A percentile compares a stretch with the other conserved stretches of the same genome.
phyloP scores from a whole-genome alignment of 768 basidiomycete species.

The Chalciporus chontae region DNA sequence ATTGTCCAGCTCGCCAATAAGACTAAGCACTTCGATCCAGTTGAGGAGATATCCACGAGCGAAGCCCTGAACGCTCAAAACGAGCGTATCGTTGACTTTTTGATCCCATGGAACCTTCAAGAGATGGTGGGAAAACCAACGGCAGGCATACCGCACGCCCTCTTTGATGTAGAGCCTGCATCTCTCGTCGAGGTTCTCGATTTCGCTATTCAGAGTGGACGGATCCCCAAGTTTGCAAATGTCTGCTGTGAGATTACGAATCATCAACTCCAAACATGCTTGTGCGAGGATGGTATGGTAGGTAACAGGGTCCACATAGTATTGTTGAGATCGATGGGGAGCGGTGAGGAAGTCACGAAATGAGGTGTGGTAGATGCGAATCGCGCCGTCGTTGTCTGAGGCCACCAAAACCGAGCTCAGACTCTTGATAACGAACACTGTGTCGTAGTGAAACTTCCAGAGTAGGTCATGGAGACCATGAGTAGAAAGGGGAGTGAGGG shows the following conservation, averaged over 20 bases:
- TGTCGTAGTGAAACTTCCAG: conserved; percentile 5
- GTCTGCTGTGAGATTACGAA: conserved; percentile 10
- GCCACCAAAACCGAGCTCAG: conserved; percentile 15
- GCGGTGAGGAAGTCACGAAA: conserved; percentile 21
- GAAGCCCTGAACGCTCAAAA: conserved; percentile 11
- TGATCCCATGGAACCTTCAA: conserved; percentile 8
- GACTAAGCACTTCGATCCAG: conserved; percentile 21
- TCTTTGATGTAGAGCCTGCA: conserved; percentile 12
- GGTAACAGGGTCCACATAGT: conserved; percentile 8
- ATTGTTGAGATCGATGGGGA: conserved; percentile 11
- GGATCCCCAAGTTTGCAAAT: conserved; percentile 14
- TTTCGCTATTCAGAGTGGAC: conserved; percentile 10
- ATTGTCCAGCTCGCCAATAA: conserved; percentile 15
- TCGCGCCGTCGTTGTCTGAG: conserved; percentile 9
- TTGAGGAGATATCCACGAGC: conserved; percentile 7
- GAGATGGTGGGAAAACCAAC: conserved; percentile 18
- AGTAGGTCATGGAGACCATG: conserved; percentile 13
- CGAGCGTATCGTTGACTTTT: conserved; percentile 1
- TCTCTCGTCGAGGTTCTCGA: conserved; percentile 10
- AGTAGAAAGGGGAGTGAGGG: conserved; percentile 12
- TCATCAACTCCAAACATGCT: conserved; percentile 16
- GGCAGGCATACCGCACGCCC: conserved; percentile 18
- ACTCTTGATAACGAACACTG: conserved; percentile 7
- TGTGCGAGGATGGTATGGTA: conserved; percentile 14
- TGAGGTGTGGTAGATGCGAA: conserved; percentile 20